A percentile compares a stretch with the other conserved stretches of the same genome.
Evolutionary conservation across 2,329 filamentous ascomycete species (phyloP).

Genomic region (Sodiomyces alkalinus): DNA sequence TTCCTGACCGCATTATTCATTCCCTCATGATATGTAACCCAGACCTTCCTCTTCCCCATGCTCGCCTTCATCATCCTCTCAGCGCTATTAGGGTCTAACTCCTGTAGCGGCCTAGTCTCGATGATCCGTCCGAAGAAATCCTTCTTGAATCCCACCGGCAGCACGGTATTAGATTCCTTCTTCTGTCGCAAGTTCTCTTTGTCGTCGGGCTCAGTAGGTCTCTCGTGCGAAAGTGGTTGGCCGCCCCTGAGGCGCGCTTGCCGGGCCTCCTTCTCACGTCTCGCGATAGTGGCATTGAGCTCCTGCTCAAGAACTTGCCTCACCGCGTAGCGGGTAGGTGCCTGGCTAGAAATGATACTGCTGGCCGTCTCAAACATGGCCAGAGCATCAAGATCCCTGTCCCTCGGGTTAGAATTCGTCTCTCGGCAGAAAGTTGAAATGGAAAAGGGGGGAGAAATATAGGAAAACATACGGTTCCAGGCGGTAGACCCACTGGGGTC

Average conservation of each 20-base stretch:
- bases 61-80: conserved; percentile 11
- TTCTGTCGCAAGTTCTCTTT: conserved; percentile 18
- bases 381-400: conserved; percentile 59
- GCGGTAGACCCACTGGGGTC: conserved; percentile 68
- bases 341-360: conserved; percentile 39
- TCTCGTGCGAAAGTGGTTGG: conserved; percentile 11
- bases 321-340: conserved; percentile 78
- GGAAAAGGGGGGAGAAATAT: conserved; percentile 1
- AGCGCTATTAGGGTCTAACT: conserved; percentile 23
- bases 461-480: conserved; percentile 80
- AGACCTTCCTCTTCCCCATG: conserved; percentile 39
- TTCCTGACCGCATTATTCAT: conserved; percentile 87
- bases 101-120: conserved; percentile 21
- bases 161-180: conserved; percentile 16
- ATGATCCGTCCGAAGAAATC: conserved; percentile 80
- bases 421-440: neutral
- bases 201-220: conserved; percentile 15
- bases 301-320: conserved; percentile 89
- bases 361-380: conserved; percentile 57
- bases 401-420: conserved; percentile 2
- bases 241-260: conserved; percentile 46
- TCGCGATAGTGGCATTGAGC: conserved; percentile 55
- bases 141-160: conserved; percentile 37
- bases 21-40: conserved; percentile 83
- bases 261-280: conserved; percentile 50